Percentiles rank a stretch among this genome's conserved stretches.
Conservation (phyloP, 1,284 basidiomycete species). For the Tilletia horrida region DNA sequence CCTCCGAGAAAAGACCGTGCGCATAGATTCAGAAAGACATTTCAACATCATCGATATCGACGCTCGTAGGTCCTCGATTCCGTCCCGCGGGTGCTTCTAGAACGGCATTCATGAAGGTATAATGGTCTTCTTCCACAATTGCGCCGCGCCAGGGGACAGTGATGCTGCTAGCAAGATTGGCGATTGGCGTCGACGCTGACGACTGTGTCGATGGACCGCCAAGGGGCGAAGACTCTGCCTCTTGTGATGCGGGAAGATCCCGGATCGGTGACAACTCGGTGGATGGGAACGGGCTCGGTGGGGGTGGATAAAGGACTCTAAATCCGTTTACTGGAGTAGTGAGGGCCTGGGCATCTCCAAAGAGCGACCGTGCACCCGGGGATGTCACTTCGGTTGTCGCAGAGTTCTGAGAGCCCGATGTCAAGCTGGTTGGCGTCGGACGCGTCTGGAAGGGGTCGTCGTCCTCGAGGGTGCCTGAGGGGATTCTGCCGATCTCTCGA, state of each 20-base stretch:
- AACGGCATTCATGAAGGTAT: neutral
- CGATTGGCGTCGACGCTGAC: neutral
- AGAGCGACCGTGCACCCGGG: neutral
- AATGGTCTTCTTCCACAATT: neutral
- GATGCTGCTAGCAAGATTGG: neutral
- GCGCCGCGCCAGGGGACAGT: neutral
- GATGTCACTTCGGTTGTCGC: too few relatives aligned
- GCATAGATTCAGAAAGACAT: slow-evolving; percentile 4
- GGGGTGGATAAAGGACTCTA: slow-evolving; percentile 1
- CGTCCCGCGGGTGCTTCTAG: neutral
- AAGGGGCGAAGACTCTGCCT: neutral
- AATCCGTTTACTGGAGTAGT: slow-evolving; percentile 9
- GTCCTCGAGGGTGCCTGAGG: neutral
- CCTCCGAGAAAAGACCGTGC: too few relatives aligned
- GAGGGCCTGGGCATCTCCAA: neutral
- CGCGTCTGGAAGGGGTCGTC: slow-evolving; percentile 1
- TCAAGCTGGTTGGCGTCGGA: neutral
- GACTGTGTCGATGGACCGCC: neutral
- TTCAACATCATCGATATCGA: slow-evolving; percentile 3
- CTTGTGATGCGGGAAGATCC: neutral
- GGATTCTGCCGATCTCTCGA: too few relatives aligned
- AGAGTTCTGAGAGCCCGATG: too few relatives aligned
- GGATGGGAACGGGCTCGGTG: neutral
- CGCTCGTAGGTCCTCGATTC: neutral
- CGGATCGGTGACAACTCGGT: neutral